Evolutionary conservation across 2,329 filamentous ascomycete species (phyloP), one percentile per base, ranked within the genome.

Genomic region (Exophiala calicioides): DNA sequence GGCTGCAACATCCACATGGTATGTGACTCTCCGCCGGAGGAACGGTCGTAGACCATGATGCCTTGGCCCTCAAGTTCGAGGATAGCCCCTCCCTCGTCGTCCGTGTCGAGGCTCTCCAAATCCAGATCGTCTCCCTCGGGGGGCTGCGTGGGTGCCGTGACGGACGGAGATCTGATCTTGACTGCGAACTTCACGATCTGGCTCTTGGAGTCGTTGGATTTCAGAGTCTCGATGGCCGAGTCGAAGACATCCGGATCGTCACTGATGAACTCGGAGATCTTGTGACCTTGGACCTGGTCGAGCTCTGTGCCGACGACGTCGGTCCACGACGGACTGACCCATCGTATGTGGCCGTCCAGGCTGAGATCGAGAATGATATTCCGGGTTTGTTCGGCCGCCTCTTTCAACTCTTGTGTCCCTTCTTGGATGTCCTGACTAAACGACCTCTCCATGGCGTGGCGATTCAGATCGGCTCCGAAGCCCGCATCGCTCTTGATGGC

Each of bases 1-100:
- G 91, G 93, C 56, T 93, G 87, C 58, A 98, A 82, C 90, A 98
- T 98, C 93, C 93, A 98, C 94, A 98, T 98, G 13, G 89, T 95
- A 88, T 95, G 52, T 60, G 40, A 50, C 65, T 93, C 88, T 45
- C 84, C 86, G 40, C 89, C 90, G 27, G 89, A 88, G 9, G 86
- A 80, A 52, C 86, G 83, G 66, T 97, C 90, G 65, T 95, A 97
- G 5, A 97, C 89, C 86, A 97, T 95, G 63, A 98, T 98, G 16
- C 93, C 93, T 69, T 98, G 93, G 5, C 88, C 94, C 70, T 98
- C 94, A 50, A 98, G 79, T 53, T 90, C 85, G 50, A 95, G 76
- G 70, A 41, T 77, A 68, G 52, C 41, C 12, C 26, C 34, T 30
- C 42, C 45, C 9, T 35, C 18, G 9, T 49, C 38, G n/a, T 55